Percentiles rank a stretch among this genome's conserved stretches.
Conservation (phyloP, 139 green algal genomes). For the Eudorina sp. region DNA sequence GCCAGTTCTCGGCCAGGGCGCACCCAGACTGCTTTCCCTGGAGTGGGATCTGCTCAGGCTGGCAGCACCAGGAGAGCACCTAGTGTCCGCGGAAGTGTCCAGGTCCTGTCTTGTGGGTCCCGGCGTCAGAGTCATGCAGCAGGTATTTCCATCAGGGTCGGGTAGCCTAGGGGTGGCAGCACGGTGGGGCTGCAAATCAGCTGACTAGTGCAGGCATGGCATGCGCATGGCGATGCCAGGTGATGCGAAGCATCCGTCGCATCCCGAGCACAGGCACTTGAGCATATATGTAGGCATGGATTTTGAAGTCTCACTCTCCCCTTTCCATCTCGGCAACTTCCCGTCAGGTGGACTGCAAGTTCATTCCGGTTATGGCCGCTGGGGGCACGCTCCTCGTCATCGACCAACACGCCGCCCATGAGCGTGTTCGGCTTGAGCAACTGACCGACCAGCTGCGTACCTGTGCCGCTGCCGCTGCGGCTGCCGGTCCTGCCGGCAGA, state of each 20-base stretch:
- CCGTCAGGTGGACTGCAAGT: slow-evolving; percentile 73
- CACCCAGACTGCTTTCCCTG: not conserved
- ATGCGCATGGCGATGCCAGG: too few species aligned
- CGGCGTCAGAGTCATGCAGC: not conserved
- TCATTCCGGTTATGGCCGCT: slow-evolving; percentile 58
- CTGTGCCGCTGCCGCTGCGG: not conserved
- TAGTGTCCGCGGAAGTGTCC: not conserved
- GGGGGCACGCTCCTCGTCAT: slow-evolving; percentile 67
- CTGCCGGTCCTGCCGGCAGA: too few species aligned
- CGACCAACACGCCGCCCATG: slow-evolving; percentile 84
- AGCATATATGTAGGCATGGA: too few species aligned
- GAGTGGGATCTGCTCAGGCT: slow-evolving; percentile 18
- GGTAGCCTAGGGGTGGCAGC: too few species aligned
- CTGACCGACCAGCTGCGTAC: slow-evolving; percentile 21
- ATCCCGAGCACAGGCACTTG: too few species aligned
- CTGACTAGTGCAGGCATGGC: too few species aligned
- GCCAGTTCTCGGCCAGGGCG: not conserved
- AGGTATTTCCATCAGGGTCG: too few species aligned
- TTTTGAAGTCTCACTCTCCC: too few species aligned
- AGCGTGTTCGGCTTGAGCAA: slow-evolving; percentile 55
- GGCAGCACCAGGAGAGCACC: not conserved
- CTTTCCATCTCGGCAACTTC: not conserved
- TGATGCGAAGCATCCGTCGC: too few species aligned
- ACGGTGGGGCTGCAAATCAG: too few species aligned
- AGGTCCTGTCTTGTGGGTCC: not conserved